Base-by-base conservation (phyloP, 148 eudicot genomes). In the Fagopyrum esculentum region DNA sequence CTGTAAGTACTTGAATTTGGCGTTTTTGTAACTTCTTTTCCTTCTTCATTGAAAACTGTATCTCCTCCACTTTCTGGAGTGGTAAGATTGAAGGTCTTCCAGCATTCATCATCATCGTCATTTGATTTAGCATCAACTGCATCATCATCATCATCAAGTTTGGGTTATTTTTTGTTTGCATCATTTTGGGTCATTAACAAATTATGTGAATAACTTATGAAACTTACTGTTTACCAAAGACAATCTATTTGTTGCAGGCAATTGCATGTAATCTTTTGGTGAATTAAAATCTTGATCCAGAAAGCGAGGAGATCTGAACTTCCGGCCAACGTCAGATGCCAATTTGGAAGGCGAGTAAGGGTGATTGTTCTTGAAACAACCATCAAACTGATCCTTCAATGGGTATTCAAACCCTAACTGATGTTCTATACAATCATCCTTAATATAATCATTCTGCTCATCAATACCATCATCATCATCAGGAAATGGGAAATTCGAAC, bases 401-500 rank as follows among this genome's bases (percentile, higher is more conserved):
- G 79, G 59, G 11, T 55, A 74, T 71, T 46, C 69, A 29, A 77
- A 75, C 51, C 73, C 73, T 30, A 63, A 63, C 29, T 30, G 52
- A 48, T 72, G 78, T 16, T 52, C 59, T 51, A 71, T 16, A 69
- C 16, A 17, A 29, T 74, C 83, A 22, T 73, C 75, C 10, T 48
- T 68, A 43, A 48, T 5, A 49, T 49, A 8, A 72, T 68, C 79
- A 76, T 63, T 72, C n/a, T 54, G 78, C 45, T 73, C 82, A 46
- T 44, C 73, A 79, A 11, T 71, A 50, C 54, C 57, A 48, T 73
- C 69, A 47, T 90, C 88, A 29, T 88, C 90, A 35, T 90, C 96
- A 7, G 89, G 86, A 50, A 86, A 77, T 19, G 74, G 87, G 51
- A 85, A 48, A 61, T 89, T 91, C 0, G 91, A 71, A 74, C 90